Evolutionary conservation across 257 asterid species (phyloP), one percentile per base, ranked within the genome.

Genomic region (Lavandula angustifolia): DNA sequence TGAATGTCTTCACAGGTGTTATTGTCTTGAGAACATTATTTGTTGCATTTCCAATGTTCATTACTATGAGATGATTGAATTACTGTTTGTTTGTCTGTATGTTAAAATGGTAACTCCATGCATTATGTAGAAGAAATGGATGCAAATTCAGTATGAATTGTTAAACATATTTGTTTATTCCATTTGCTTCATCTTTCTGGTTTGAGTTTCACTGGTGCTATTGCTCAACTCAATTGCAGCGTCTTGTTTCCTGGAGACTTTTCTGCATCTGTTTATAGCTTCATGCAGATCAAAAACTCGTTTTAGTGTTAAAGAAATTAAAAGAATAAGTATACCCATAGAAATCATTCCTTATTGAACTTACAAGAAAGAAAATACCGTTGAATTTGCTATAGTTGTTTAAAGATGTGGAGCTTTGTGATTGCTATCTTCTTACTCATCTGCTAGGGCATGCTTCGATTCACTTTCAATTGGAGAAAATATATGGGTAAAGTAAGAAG

Each of bases 271-370:
- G 27, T 22, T 27, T n/a, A 38, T 40, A 31, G 44, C 50, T 46
- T 67, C 5, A 68, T 48, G 27, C 18, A 54, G 63, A 35, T n/a
- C n/a, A n/a, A n/a, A 7, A 55, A 56, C 22, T 61, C 56, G 6
- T 38, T 70, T 52, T 38, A 53, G 60, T 47, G 38, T 37, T 67
- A 38, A 55, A 76, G 59, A 66, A 55, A 47, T 60, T 66, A 50
- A 62, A 55, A 68, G 40, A 67, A 35, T 65, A 62, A 72, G 58
- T 46, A 65, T 46, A 31, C 7, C 7, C 38, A 35, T 44, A 52
- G 38, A 42, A 17, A 38, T 10, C 42, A 18, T 41, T 57, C 67
- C 46, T 29, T 53, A 16, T 12, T 13, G 35, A 12, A 22, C 37
- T n/a, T 42, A 64, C 43, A 56, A 42, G 62, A 54, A 53, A 52